phyloP scores from a whole-genome alignment of 768 basidiomycete species.

The Suillus weaverae region DNA sequence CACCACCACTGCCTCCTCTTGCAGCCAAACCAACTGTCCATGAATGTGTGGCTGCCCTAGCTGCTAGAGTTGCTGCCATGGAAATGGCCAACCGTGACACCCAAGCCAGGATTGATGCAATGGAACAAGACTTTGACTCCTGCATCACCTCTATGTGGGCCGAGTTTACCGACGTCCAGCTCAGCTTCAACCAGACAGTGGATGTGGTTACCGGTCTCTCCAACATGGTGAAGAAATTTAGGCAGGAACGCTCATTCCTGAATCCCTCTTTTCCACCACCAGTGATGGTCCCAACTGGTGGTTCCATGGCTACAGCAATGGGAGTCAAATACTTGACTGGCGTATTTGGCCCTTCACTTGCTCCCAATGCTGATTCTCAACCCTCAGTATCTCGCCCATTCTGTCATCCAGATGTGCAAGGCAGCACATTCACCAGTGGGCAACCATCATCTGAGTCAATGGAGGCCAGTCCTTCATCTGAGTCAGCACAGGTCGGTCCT shows the following conservation, averaged over 20 bases:
- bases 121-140: background rate
- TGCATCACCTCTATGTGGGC: background rate
- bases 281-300: accelerated
- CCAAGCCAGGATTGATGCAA: background rate
- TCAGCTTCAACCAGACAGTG: background rate
- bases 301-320: background rate
- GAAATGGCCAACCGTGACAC: background rate
- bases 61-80: background rate
- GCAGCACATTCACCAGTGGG: too few species aligned
- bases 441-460: too few species aligned
- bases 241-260: background rate
- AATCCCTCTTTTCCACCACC: background rate
- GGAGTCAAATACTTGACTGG: background rate
- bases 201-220: background rate
- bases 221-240: background rate
- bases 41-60: background rate
- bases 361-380: background rate
- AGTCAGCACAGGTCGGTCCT: too few species aligned
- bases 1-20: too few species aligned
- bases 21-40: background rate
- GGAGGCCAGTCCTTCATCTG: too few species aligned
- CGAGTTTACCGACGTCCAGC: background rate
- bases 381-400: background rate
- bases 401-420: background rate
- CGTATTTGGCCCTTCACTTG: background rate